These are phyloP conservation scores for Xylaria flabelliformis DNA, from an alignment of 495 filamentous ascomycete species.

Conservation along the genomic window DNA sequence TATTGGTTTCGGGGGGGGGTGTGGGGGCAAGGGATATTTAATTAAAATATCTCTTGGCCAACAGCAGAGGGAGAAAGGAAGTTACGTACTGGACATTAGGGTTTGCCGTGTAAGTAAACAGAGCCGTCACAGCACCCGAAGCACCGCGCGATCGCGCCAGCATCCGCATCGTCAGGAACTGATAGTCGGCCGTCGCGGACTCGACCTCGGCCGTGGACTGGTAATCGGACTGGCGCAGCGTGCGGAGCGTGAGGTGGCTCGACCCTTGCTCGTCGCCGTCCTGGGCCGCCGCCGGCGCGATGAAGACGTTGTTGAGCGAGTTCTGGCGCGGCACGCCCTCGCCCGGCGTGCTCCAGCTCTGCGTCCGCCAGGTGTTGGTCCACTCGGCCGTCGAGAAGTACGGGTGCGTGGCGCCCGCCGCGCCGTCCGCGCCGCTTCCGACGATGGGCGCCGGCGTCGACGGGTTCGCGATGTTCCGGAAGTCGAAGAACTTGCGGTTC, in stretches of 20 bases:
- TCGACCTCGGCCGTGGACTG: slow-evolving; percentile 66
- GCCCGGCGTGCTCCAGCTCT: slow-evolving; percentile 58
- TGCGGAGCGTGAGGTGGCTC: slow-evolving; percentile 61
- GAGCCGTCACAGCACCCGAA: slow-evolving; percentile 67
- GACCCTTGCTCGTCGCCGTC: slow-evolving; percentile 34
- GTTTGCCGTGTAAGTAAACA: slow-evolving; percentile 67
- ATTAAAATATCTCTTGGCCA: not conserved
- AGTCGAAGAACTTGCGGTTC: slow-evolving; percentile 72
- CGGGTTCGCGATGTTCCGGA: slow-evolving; percentile 57
- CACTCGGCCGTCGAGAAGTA: slow-evolving; percentile 51
- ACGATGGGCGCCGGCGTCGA: slow-evolving; percentile 46
- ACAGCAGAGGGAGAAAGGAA: too few relatives aligned
- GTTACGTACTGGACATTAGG: slow-evolving; percentile 42
- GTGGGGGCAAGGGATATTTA: too few relatives aligned
- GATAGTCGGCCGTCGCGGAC: slow-evolving; percentile 55
- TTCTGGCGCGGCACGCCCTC: slow-evolving; percentile 62
- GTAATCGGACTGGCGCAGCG: slow-evolving; percentile 50
- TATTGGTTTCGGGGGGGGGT: not conserved
- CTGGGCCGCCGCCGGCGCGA: slow-evolving; percentile 52
- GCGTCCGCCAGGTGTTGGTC: slow-evolving; percentile 63
- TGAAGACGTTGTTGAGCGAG: slow-evolving; percentile 70
- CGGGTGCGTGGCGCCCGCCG: slow-evolving; percentile 44
- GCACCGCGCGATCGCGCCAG: slow-evolving; percentile 58
- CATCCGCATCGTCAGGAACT: slow-evolving; percentile 67
- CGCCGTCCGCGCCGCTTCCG: slow-evolving; percentile 31